Evolutionary conservation across 2,329 filamentous ascomycete species (phyloP).

Genomic region (Aspergillus ibericus): DNA sequence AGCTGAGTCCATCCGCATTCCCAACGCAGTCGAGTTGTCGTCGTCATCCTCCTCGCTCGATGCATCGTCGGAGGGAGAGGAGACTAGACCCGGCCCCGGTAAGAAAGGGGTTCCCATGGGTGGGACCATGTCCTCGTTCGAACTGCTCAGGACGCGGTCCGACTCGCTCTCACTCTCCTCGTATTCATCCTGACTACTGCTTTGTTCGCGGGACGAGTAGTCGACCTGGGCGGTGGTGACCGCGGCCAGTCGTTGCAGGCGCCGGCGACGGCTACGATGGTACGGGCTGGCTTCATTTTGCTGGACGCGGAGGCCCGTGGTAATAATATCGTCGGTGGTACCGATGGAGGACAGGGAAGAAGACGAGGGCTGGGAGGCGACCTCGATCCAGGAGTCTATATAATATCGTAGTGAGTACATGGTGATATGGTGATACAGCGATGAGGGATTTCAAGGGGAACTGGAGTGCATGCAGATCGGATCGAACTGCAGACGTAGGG

Average conservation of each 20-base stretch:
- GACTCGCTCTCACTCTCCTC: constrained; percentile 91
- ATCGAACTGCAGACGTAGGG: constrained; percentile 13
- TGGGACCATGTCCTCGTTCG: constrained; percentile 56
- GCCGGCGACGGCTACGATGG: constrained; percentile 57
- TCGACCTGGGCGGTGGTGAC: constrained; percentile 43
- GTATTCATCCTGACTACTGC: constrained; percentile 89
- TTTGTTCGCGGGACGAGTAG: constrained; percentile 46
- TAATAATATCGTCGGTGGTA: constrained; percentile 78
- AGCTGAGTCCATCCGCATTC: constrained; percentile 55
- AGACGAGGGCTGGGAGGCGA: constrained; percentile 88
- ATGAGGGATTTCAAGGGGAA: constrained; percentile 1
- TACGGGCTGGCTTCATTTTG: constrained; percentile 53
- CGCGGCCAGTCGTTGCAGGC: constrained; percentile 35
- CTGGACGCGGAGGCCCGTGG: constrained; percentile 78
- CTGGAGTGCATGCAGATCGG: constrained; percentile 21
- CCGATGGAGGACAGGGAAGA: constrained; percentile 82
- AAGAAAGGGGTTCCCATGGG: constrained; percentile 25
- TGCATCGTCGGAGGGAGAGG: constrained; percentile 31
- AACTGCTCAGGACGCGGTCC: constrained; percentile 67
- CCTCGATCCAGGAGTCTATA: constrained; percentile 93
- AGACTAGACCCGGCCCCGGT: constrained; percentile 23
- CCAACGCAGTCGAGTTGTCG: constrained; percentile 81
- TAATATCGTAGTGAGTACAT: constrained; percentile 50
- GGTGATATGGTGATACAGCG: constrained; percentile 15
- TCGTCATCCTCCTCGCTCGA: constrained; percentile 67